Evolutionary conservation across 805 yeast species (phyloP).

Genomic region (Sugiyamaella mastotermitis): DNA sequence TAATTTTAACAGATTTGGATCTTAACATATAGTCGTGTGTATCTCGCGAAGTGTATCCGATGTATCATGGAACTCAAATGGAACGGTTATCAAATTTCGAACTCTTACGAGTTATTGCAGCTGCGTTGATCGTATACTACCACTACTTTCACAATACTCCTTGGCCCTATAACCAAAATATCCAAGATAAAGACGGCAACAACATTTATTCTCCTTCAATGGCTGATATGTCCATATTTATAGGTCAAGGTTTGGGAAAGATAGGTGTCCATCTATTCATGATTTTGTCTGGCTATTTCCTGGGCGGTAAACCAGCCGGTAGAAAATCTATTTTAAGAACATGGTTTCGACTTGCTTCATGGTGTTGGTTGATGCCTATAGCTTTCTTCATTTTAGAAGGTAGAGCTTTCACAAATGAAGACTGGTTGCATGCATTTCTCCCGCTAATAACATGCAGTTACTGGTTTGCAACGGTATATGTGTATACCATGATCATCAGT

Average conservation of each 20-base stretch:
- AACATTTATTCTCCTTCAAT: neutral
- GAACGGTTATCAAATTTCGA: conserved; percentile 7
- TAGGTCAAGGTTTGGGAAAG: conserved; percentile 3
- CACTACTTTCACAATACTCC: conserved; percentile 1
- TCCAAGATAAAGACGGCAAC: conserved; percentile 1
- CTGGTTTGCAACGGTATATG: conserved; percentile 5
- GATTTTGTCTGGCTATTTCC: conserved; percentile 7
- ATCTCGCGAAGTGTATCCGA: too few species aligned
- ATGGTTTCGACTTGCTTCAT: conserved; percentile 5
- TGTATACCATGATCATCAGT: conserved; percentile 1
- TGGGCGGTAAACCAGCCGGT: conserved; percentile 1
- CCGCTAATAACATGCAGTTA: conserved; percentile 2
- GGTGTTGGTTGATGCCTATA: conserved; percentile 6
- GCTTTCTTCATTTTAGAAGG: conserved; percentile 1
- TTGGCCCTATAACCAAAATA: conserved; percentile 1
- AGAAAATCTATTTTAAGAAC: conserved; percentile 5
- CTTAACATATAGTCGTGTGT: too few species aligned
- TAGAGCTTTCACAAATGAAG: conserved; percentile 4
- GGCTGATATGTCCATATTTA: neutral
- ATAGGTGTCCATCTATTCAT: conserved; percentile 7
- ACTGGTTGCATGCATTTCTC: conserved; percentile 1
- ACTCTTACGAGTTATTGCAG: conserved; percentile 5
- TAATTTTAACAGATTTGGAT: too few species aligned
- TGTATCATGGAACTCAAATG: too few species aligned
- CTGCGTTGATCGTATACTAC: conserved; percentile 6